A percentile compares a stretch with the other conserved stretches of the same genome.
Evolutionary conservation across 208 protist species (phyloP).

Genomic region (Trypanosoma scelopori): DNA sequence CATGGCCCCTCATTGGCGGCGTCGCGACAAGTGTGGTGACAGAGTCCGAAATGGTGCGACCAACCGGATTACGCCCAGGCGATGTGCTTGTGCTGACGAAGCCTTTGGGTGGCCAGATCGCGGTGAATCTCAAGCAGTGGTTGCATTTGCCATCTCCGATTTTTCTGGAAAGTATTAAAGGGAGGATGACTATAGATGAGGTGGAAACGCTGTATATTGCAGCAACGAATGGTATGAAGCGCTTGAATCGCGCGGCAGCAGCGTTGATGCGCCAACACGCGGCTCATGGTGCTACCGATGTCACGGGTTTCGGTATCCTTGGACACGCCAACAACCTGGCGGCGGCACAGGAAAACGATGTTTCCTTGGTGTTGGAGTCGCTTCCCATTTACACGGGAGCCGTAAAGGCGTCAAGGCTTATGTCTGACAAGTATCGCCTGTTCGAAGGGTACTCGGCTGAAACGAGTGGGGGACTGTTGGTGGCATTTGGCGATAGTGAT

Average conservation of each 20-base stretch:
- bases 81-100: conserved; percentile 97
- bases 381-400: conserved; percentile 89
- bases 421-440: conserved; percentile 87
- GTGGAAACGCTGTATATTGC: conserved; percentile 73
- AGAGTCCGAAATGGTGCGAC: conserved; percentile 87
- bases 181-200: conserved; percentile 60
- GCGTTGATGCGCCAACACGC: conserved; percentile 84
- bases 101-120: conserved; percentile 93
- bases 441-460: conserved; percentile 91
- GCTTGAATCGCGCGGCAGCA: conserved; percentile 89
- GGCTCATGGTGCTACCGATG: conserved; percentile 94
- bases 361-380: conserved; percentile 74
- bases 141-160: conserved; percentile 63
- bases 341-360: conserved; percentile 56
- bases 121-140: conserved; percentile 95
- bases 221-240: conserved; percentile 84
- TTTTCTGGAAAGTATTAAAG: conserved; percentile 63
- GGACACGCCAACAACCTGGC: conserved; percentile 95
- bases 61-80: conserved; percentile 67
- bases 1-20: conserved; percentile 94
- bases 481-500: conserved; percentile 57
- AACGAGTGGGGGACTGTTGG: conserved; percentile 94
- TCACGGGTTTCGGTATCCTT: conserved; percentile 97
- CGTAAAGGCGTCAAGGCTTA: conserved; percentile 70
- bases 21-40: conserved; percentile 87